These are phyloP conservation scores for Pseudogymnoascus sp. DNA, from an alignment of 2,329 filamentous ascomycete species.

Conservation along the genomic window DNA sequence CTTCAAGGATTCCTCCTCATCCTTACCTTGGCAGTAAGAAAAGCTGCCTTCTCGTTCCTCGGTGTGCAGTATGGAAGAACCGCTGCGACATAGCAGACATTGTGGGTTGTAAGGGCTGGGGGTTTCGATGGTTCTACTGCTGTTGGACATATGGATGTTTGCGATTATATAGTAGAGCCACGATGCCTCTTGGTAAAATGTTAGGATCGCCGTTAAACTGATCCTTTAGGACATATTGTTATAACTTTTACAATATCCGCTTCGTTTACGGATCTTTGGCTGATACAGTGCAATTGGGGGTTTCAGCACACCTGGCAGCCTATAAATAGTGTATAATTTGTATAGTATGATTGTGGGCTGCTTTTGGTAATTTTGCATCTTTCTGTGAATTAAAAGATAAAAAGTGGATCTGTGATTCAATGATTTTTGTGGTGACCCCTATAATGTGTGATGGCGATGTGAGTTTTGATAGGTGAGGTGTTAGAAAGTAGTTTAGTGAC, in stretches of 20 bases:
- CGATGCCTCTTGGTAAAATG: background rate
- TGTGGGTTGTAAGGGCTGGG: background rate
- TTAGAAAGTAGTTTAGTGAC: constrained; percentile 6
- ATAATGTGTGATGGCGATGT: background rate
- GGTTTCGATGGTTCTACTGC: background rate
- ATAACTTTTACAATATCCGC: background rate
- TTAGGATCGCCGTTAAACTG: background rate
- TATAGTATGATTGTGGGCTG: background rate
- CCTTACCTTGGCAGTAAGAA: too few species aligned
- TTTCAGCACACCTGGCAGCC: background rate
- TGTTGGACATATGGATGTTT: background rate
- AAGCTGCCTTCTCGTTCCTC: too few species aligned
- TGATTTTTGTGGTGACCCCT: constrained; percentile 6
- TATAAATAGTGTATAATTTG: background rate
- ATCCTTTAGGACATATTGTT: background rate
- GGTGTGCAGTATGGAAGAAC: too few species aligned
- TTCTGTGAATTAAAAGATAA: background rate
- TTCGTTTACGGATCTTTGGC: background rate
- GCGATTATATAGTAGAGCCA: background rate
- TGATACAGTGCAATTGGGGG: too few species aligned
- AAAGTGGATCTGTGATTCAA: background rate
- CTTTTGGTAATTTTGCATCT: background rate
- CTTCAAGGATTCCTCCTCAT: too few species aligned
- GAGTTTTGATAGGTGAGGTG: constrained; percentile 5
- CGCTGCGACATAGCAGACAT: too few species aligned